Evolutionary conservation across 169 alveolate species (phyloP), one percentile per base, ranked within the genome.

Genomic region (Cryptosporidium muris): DNA sequence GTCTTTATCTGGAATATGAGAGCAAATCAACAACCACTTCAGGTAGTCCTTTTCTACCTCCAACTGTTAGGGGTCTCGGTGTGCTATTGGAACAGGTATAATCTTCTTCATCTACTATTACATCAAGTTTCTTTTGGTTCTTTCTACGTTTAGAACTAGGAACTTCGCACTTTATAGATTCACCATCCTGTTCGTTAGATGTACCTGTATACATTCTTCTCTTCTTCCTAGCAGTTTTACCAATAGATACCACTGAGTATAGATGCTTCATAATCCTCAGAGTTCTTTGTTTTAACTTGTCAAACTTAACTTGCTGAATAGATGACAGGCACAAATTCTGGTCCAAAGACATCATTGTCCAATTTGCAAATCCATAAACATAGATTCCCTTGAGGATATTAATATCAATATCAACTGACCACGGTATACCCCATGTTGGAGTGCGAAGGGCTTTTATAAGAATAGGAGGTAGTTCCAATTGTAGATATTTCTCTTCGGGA

Each of bases 301-400:
- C 96, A 58, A 91, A 91, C 56, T 92, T 93, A 60, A 91, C 66
- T 52, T 88, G 90, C 60, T 89, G 82, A 53, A 92, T 82, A 14
- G 89, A 92, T 1, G 89, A 92, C 2, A 91, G 80, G 63, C 94
- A 91, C 58, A 91, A 80, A 36, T 89, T 82, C 52, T 89, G 91
- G 66, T 92, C 96, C 80, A 91, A 64, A 62, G 95, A 91, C 89
- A 90, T 91, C 65, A 91, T 92, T 66, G 95, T 92, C 95, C 96
- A 93, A 60, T 94, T 88, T 12, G 96, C 95, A 67, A 91, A 94
- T 8, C 97, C 97, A 63, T 94, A 92, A 37, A 91, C 91, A 88
- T 94, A 93, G 16, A 95, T 88, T 40, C 96, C 92, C 64, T 89
- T 91, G 34, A 94, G 92, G 63, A 94, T 90, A 67, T 93, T 91